Evolutionary conservation across 2,329 filamentous ascomycete species (phyloP).

Genomic region (Periconia sp.): DNA sequence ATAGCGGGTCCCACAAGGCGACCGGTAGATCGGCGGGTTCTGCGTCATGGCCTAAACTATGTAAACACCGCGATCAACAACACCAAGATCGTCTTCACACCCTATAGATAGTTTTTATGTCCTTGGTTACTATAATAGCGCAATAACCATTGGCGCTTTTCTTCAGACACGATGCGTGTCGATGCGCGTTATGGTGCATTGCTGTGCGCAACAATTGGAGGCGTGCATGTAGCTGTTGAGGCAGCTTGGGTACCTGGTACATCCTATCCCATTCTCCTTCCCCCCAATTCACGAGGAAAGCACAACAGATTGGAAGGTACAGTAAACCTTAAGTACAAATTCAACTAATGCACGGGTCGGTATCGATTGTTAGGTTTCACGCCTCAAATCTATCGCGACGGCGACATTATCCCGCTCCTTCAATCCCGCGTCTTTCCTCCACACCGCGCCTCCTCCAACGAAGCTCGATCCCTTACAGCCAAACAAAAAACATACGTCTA

Average conservation of each 20-base stretch:
- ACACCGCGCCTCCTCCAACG: conserved; percentile 84
- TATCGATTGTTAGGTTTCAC: conserved; percentile 66
- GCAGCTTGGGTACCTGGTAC: background rate
- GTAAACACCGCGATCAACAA: no score
- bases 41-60: no score
- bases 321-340: no score
- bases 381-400: conserved; percentile 74
- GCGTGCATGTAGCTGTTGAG: background rate
- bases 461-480: conserved; percentile 64
- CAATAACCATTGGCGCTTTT: background rate
- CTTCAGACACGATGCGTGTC: background rate
- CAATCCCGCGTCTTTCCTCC: conserved; percentile 93
- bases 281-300: no score
- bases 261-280: background rate
- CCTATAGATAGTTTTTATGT: background rate
- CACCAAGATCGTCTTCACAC: no score
- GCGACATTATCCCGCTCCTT: conserved; percentile 78
- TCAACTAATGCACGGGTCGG: no score
- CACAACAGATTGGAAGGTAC: no score
- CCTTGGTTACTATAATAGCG: background rate
- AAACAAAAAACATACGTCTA: background rate
- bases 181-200: background rate
- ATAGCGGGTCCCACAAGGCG: no score
- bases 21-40: no score
- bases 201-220: background rate